phyloP scores from a whole-genome alignment of 192 early-diverging fungal genomes.

The Mortierella claussenii region DNA sequence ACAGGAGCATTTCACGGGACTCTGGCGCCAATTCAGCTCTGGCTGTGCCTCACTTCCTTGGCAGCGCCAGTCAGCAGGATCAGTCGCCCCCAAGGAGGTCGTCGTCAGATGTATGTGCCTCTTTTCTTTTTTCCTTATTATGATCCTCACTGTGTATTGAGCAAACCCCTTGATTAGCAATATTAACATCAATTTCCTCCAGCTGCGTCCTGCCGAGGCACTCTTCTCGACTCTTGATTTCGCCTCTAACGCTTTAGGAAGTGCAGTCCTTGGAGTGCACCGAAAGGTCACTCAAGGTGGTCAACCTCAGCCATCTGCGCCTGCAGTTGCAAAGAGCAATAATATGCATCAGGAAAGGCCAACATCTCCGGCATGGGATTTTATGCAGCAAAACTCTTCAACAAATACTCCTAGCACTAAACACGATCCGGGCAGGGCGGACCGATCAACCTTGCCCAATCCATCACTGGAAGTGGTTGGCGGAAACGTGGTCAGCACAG shows the following conservation, averaged over 20 bases:
- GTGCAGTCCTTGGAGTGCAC: constrained; percentile 44
- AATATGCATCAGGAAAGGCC: neutral
- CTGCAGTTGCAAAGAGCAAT: neutral
- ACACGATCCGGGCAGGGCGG: neutral
- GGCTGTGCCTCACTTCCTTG: neutral
- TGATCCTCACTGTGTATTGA: neutral
- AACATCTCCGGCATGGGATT: neutral
- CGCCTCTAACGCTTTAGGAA: constrained; percentile 51
- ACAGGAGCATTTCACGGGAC: neutral
- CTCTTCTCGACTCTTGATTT: constrained; percentile 48
- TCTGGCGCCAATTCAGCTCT: neutral
- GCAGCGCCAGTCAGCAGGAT: neutral
- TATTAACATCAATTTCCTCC: neutral
- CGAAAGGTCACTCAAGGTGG: constrained; percentile 34
- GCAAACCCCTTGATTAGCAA: neutral
- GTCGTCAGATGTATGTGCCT: constrained; percentile 25
- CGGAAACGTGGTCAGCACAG: constrained; percentile 43
- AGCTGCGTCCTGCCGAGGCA: constrained; percentile 37
- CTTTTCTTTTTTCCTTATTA: neutral
- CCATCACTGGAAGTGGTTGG: constrained; percentile 30
- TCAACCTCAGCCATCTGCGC: constrained; percentile 5
- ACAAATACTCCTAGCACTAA: neutral
- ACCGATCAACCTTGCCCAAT: constrained; percentile 10
- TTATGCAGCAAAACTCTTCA: neutral
- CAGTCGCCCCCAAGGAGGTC: constrained; percentile 9